Conservation (phyloP, 73 alveolate genomes). For the Paramecium tetraurelia region DNA sequence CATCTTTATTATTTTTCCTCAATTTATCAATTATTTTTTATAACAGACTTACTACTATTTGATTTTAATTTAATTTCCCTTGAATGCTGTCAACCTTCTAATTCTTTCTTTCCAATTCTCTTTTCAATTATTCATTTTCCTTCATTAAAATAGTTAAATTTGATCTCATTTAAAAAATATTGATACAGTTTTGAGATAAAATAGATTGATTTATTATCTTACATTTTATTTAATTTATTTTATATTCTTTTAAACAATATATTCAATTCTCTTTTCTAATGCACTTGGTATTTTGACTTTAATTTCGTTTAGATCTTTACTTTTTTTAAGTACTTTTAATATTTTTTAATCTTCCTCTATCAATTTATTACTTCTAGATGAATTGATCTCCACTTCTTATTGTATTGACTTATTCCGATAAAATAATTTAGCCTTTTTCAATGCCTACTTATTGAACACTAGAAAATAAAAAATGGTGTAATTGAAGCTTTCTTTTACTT, state of each 20-base stretch:
- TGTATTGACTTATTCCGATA: slow-evolving; percentile 38
- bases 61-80: slow-evolving; percentile 48
- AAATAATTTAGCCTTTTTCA: neutral
- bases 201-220: no score
- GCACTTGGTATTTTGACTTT: slow-evolving; percentile 43
- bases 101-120: slow-evolving; percentile 49
- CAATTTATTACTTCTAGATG: slow-evolving; percentile 7
- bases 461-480: neutral
- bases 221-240: no score
- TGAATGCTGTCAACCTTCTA: slow-evolving; percentile 50
- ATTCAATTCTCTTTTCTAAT: slow-evolving; percentile 58
- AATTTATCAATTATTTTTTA: slow-evolving; percentile 52
- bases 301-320: slow-evolving; percentile 37
- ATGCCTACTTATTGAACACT: neutral
- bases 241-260: no score
- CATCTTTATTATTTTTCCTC: slow-evolving; percentile 37
- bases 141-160: slow-evolving; percentile 36
- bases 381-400: slow-evolving; percentile 25
- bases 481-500: neutral
- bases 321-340: neutral
- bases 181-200: no score
- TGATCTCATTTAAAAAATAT: slow-evolving; percentile 31
- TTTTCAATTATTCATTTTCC: slow-evolving; percentile 54
- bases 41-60: slow-evolving; percentile 1
- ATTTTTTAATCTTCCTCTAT: slow-evolving; percentile 46